phyloP scores from a whole-genome alignment of 192 early-diverging fungal genomes.

The Coemansia sp. region DNA sequence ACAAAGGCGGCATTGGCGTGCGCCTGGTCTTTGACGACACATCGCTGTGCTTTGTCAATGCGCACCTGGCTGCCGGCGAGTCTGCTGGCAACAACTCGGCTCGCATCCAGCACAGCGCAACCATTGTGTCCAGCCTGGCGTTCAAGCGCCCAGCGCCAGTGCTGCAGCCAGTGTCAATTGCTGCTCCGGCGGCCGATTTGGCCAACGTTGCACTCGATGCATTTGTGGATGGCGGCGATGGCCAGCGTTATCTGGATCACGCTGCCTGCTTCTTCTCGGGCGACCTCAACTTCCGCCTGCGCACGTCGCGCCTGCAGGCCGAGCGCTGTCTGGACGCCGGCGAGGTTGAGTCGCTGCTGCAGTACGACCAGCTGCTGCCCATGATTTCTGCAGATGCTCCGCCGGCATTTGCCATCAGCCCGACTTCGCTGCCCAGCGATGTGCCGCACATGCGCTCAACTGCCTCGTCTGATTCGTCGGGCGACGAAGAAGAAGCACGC shows the following conservation, averaged over 20 bases:
- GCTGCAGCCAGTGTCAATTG: neutral
- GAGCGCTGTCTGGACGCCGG: conserved; percentile 56
- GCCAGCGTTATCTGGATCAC: conserved; percentile 78
- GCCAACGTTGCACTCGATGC: conserved; percentile 53
- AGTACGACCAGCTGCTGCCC: conserved; percentile 64
- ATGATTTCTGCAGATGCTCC: conserved; percentile 21
- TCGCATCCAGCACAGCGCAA: conserved; percentile 65
- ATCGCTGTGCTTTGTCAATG: conserved; percentile 83
- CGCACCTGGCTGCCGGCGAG: conserved; percentile 92
- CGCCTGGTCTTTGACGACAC: conserved; percentile 81
- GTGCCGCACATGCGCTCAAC: conserved; percentile 21
- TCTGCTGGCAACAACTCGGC: conserved; percentile 69
- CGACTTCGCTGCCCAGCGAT: neutral
- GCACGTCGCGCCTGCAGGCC: conserved; percentile 66
- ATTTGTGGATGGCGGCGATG: conserved; percentile 78
- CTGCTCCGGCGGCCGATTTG: conserved; percentile 64
- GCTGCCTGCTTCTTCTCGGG: conserved; percentile 76
- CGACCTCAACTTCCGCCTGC: conserved; percentile 95
- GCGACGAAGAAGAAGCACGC: conserved; percentile 22
- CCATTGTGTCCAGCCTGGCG: conserved; percentile 53
- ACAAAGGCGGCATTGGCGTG: conserved; percentile 90
- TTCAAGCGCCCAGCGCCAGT: conserved; percentile 24
- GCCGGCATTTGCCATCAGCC: conserved; percentile 8
- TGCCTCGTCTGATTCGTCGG: conserved; percentile 21
- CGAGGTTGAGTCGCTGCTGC: conserved; percentile 61